A percentile compares a stretch with the other conserved stretches of the same genome.
Conservation (phyloP, 345 rosid species). For the Excoecaria cochinchinensis region DNA sequence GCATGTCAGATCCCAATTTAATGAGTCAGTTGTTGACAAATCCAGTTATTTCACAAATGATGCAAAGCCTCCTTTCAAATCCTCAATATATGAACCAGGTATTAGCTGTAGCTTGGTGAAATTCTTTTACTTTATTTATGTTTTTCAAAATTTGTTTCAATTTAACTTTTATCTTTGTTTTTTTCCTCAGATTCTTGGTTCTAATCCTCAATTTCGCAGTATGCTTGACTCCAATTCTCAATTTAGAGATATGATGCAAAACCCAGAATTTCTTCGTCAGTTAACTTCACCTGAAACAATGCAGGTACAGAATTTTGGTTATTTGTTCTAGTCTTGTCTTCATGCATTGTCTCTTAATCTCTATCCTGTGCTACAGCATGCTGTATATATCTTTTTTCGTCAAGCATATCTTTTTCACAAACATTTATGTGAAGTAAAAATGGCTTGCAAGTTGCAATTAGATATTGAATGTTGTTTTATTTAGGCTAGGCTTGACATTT, state of each 20-base stretch:
- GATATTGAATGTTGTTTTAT: not conserved
- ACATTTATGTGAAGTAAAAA: not conserved
- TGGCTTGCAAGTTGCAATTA: not conserved
- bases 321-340: not conserved
- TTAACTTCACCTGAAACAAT: constrained; percentile 61
- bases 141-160: no score
- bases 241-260: constrained; percentile 67
- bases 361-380: not conserved
- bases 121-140: not conserved
- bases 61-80: constrained; percentile 61
- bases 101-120: constrained; percentile 11
- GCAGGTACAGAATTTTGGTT: constrained; percentile 42
- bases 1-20: constrained; percentile 41
- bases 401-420: not conserved
- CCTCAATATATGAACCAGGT: constrained; percentile 78
- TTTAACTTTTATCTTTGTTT: not conserved
- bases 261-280: constrained; percentile 67
- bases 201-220: constrained; percentile 56
- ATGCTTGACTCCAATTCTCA: constrained; percentile 62
- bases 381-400: not conserved
- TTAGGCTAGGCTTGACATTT: not conserved
- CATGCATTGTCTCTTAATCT: not conserved
- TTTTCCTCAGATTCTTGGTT: constrained; percentile 47
- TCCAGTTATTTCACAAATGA: constrained; percentile 64
- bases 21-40: constrained; percentile 61